A percentile compares a stretch with the other conserved stretches of the same genome.
Conservation (phyloP, 768 basidiomycete genomes). For the Lanmaoa rubissima region DNA sequence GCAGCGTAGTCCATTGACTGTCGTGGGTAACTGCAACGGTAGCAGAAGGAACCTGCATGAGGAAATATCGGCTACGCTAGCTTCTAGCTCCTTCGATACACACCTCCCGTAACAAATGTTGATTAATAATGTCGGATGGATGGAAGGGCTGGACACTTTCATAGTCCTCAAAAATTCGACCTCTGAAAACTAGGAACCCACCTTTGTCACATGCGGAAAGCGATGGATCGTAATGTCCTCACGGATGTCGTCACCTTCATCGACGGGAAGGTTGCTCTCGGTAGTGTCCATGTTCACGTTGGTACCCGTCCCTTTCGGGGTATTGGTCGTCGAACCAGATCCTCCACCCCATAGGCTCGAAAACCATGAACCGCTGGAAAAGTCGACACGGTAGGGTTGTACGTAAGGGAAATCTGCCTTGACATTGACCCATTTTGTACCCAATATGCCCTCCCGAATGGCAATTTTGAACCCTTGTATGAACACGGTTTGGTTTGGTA, state of each 20-base stretch:
- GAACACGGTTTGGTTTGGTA: slow-evolving; percentile 22
- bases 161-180: neutral
- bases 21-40: slow-evolving; percentile 9
- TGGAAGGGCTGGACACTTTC: slow-evolving; percentile 1
- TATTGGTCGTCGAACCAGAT: neutral
- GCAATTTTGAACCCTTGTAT: slow-evolving; percentile 21
- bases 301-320: neutral
- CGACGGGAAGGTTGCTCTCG: neutral
- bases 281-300: neutral
- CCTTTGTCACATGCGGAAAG: slow-evolving; percentile 4
- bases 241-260: neutral
- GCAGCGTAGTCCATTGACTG: slow-evolving; percentile 6
- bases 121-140: slow-evolving; percentile 11
- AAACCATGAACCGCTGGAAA: neutral
- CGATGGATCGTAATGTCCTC: neutral
- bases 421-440: slow-evolving; percentile 1
- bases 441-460: neutral
- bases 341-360: neutral
- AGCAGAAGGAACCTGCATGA: slow-evolving; percentile 5
- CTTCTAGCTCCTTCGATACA: neutral
- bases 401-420: neutral
- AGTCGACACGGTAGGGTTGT: neutral
- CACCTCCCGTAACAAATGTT: slow-evolving; percentile 6
- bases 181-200: neutral
- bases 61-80: neutral